Base-by-base conservation (phyloP, 768 basidiomycete genomes). In the Tylopilus intermedius region DNA sequence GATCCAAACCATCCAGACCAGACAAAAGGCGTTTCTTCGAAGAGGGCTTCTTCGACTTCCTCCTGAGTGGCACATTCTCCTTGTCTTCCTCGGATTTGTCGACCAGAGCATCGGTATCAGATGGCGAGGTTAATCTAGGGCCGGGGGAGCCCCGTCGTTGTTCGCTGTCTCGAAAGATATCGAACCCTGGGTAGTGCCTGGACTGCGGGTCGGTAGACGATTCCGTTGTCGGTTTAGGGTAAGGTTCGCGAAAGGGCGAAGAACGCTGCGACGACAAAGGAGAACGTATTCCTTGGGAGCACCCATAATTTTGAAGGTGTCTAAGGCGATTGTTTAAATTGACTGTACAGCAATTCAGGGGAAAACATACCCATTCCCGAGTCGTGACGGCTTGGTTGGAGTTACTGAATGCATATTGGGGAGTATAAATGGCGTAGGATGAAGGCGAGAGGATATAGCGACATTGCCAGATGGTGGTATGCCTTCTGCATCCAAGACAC, bases 181-280 rank as follows among this genome's bases (percentile, higher is more conserved):
- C 66, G 58, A 87, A 87, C 14, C 85, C 84, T 11, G 86, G 86
- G 63, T 84, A 85, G 58, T 86, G 85, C 37, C 76, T 72, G 14
- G 83, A 84, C 42, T 77, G 73, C 1, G 76, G 76, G 61, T 84
- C 75, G 27, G 70, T 62, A 15, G 67, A 71, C 27, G 74, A 72
- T 22, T 67, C 49, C 71, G 71, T 52, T 72, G 77, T 37, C 66
- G 70, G 48, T 66, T 59, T 46, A 64, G 57, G 18, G 65, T 62
- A 40, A 60, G 60, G 22, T 62, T 59, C 58, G 11, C 52, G 51
- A 8, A 49, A 45, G 22, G 53, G 64, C 22, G 59, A 61, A 50
- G 29, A 45, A 27, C 39, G 55, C 15, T 41, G 47, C 30, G 56
- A 56, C 21, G 62, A 47, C 42, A 51, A 55, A 35, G 54, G 53